A percentile compares a stretch with the other conserved stretches of the same genome.
Evolutionary conservation across 805 yeast genomes (phyloP).

Genomic region (Ascoidea tarda): DNA sequence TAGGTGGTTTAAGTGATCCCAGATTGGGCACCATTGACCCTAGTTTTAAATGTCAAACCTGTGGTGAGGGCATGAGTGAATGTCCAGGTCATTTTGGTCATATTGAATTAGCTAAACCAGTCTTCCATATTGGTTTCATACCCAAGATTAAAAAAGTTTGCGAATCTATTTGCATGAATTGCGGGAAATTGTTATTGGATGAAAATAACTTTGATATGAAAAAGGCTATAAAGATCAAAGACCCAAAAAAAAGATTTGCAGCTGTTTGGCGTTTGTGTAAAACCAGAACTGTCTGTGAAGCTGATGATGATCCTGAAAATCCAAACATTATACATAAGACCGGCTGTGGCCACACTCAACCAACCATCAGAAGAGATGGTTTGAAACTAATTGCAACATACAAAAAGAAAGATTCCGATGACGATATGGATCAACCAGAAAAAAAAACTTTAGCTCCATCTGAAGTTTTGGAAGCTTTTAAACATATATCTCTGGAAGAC

Average conservation of each 20-base stretch:
- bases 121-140: conserved; percentile 92
- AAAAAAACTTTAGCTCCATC: conserved; percentile 77
- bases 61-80: conserved; percentile 98
- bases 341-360: conserved; percentile 97
- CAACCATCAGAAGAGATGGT: conserved; percentile 92
- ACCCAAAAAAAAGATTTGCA: conserved; percentile 90
- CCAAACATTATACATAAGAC: conserved; percentile 22
- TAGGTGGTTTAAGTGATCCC: conserved; percentile 95
- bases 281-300: conserved; percentile 90
- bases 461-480: conserved; percentile 83
- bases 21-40: conserved; percentile 95
- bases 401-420: conserved; percentile 70
- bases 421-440: conserved; percentile 77
- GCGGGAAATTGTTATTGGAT: conserved; percentile 87
- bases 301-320: conserved; percentile 53
- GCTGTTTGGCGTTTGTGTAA: conserved; percentile 94
- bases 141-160: conserved; percentile 89
- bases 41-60: conserved; percentile 95
- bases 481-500: conserved; percentile 80
- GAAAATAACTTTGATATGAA: conserved; percentile 61
- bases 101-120: conserved; percentile 96
- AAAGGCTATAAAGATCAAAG: conserved; percentile 76
- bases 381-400: conserved; percentile 96
- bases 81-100: conserved; percentile 99
- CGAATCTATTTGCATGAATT: conserved; percentile 96